Conservation (phyloP, 2,329 filamentous ascomycete species). For the Rutstroemia sp. region DNA sequence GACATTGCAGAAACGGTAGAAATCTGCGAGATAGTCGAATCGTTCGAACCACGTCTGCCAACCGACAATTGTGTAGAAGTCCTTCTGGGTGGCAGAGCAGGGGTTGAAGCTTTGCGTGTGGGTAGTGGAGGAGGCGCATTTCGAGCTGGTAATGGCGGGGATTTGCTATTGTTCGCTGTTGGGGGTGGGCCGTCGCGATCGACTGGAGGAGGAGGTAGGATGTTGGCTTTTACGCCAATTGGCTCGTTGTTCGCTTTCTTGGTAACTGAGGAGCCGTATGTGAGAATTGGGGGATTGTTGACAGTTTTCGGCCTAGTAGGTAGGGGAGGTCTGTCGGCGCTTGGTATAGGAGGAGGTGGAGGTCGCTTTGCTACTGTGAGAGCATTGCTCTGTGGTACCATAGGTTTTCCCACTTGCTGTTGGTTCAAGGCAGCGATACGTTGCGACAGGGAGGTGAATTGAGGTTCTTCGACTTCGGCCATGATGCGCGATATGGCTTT, state of each 20-base stretch:
- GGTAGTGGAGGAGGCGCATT: slow-evolving; percentile 41
- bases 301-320: slow-evolving; percentile 32
- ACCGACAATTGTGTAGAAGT: slow-evolving; percentile 28
- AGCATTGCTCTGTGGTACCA: slow-evolving; percentile 12
- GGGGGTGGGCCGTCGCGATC: slow-evolving; percentile 21
- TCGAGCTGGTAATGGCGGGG: slow-evolving; percentile 21
- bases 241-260: slow-evolving; percentile 23
- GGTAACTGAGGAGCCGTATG: slow-evolving; percentile 21
- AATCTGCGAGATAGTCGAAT: slow-evolving; percentile 48
- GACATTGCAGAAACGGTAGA: slow-evolving; percentile 49
- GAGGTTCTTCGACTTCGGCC: slow-evolving; percentile 55
- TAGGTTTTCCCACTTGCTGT: slow-evolving; percentile 19
- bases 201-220: slow-evolving; percentile 26
- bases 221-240: slow-evolving; percentile 15
- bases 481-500: slow-evolving; percentile 32
- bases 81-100: slow-evolving; percentile 1
- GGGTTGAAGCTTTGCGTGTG: slow-evolving; percentile 38
- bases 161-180: slow-evolving; percentile 11
- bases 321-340: slow-evolving; percentile 32
- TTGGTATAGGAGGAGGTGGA: slow-evolving; percentile 49
- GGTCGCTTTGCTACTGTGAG: slow-evolving; percentile 31
- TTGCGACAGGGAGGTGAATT: slow-evolving; percentile 52
- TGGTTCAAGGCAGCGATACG: slow-evolving; percentile 56
- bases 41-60: slow-evolving; percentile 43
- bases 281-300: slow-evolving; percentile 30